Conservation (phyloP, 2,329 filamentous ascomycete genomes). For the Aureobasidium sp. region DNA sequence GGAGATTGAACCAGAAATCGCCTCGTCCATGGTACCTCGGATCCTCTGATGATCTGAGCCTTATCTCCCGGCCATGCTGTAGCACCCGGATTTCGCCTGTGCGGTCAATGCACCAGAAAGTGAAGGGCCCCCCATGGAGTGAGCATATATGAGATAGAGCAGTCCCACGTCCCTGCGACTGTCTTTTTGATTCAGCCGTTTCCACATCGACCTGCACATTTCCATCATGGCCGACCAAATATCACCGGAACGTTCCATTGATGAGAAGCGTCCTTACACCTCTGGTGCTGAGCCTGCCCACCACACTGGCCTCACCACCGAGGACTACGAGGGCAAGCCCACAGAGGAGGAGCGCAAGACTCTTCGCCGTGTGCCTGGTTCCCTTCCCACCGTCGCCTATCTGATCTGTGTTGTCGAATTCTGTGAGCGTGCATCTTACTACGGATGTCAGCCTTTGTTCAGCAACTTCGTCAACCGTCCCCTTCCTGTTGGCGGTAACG, state of each 20-base stretch:
- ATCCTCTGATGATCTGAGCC: constrained; percentile 6
- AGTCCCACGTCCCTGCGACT: background rate
- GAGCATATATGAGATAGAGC: constrained; percentile 8
- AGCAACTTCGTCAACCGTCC: constrained; percentile 70
- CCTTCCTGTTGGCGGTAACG: constrained; percentile 51
- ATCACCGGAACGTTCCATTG: background rate
- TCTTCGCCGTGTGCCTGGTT: constrained; percentile 57
- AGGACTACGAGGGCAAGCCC: constrained; percentile 33
- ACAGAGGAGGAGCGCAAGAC: constrained; percentile 53
- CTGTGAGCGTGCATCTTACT: constrained; percentile 68
- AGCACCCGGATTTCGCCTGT: constrained; percentile 15
- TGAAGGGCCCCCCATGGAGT: constrained; percentile 8
- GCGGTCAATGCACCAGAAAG: constrained; percentile 10
- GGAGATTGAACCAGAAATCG: constrained; percentile 2
- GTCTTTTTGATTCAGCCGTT: constrained; percentile 5
- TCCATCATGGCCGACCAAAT: constrained; percentile 20
- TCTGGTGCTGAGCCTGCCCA: constrained; percentile 21
- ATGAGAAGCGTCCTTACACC: constrained; percentile 10
- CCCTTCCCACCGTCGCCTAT: constrained; percentile 60
- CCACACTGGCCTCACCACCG: constrained; percentile 22
- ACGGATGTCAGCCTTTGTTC: constrained; percentile 62
- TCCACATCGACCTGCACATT: background rate
- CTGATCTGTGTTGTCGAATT: constrained; percentile 67
- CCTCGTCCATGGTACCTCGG: constrained; percentile 13
- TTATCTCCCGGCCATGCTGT: constrained; percentile 12